phyloP scores from a whole-genome alignment of 1,284 basidiomycete species.

The Ustanciosporium gigantosporum region DNA sequence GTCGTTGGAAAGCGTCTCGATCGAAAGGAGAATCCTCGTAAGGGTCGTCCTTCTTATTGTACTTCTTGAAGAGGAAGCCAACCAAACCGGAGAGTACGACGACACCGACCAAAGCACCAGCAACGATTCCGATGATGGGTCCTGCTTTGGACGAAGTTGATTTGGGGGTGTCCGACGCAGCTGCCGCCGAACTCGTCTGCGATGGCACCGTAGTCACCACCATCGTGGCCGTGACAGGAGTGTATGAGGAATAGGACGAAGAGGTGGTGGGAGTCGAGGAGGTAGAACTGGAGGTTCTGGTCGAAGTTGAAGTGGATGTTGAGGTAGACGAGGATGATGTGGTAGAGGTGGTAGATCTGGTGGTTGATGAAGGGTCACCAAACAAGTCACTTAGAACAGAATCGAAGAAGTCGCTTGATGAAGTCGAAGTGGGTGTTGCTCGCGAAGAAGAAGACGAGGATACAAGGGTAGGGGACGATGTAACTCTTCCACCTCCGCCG shows the following conservation, averaged over 20 bases:
- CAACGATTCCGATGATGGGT: conserved; percentile 61
- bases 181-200: conserved; percentile 5
- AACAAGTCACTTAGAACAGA: background rate
- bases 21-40: conserved; percentile 60
- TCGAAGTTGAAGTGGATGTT: conserved; percentile 8
- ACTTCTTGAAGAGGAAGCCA: conserved; percentile 59
- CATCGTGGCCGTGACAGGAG: conserved; percentile 31
- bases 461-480: conserved; percentile 1
- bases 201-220: conserved; percentile 37
- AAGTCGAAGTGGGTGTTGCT: conserved; percentile 7
- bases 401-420: background rate
- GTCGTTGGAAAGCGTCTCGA: conserved; percentile 57
- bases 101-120: conserved; percentile 58
- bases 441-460: conserved; percentile 7
- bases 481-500: no score
- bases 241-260: background rate
- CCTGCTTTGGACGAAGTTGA: conserved; percentile 41
- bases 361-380: background rate
- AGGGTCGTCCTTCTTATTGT: conserved; percentile 49
- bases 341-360: background rate
- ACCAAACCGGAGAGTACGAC: conserved; percentile 57
- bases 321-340: conserved; percentile 9
- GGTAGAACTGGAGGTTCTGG: conserved; percentile 15
- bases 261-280: conserved; percentile 11
- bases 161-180: conserved; percentile 20